phyloP scores from a whole-genome alignment of 2,329 filamentous ascomycete genomes.

The Macrophomina pseudophaseolina region DNA sequence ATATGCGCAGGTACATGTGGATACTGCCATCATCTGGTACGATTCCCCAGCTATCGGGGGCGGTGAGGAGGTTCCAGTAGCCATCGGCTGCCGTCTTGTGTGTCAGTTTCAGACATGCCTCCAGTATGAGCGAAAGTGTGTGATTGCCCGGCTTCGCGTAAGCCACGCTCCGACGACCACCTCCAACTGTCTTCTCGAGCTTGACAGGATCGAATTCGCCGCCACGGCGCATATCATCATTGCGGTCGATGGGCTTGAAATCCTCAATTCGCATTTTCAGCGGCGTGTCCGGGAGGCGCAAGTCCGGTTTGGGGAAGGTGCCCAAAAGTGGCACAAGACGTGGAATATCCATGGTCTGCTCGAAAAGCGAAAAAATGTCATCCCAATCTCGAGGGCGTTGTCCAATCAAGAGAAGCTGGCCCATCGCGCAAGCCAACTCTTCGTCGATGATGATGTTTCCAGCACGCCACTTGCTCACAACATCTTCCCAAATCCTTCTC shows the following conservation, averaged over 20 bases:
- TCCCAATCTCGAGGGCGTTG: conserved; percentile 66
- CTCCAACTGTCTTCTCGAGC: conserved; percentile 11
- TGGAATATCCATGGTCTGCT: conserved; percentile 80
- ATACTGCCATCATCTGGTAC: conserved; percentile 75
- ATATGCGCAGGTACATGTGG: conserved; percentile 68
- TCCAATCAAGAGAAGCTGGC: conserved; percentile 72
- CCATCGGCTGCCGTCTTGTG: conserved; percentile 66
- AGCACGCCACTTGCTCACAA: conserved; percentile 74
- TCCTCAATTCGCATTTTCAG: conserved; percentile 32
- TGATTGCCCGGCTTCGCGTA: conserved; percentile 58
- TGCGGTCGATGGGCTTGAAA: neutral
- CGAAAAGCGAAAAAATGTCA: conserved; percentile 75
- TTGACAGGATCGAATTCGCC: conserved; percentile 17
- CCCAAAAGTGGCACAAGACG: conserved; percentile 49
- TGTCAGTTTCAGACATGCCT: conserved; percentile 65
- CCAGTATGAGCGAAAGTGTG: conserved; percentile 71
- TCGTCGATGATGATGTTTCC: conserved; percentile 78
- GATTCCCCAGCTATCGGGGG: conserved; percentile 59
- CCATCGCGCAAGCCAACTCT: conserved; percentile 80
- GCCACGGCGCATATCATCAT: neutral
- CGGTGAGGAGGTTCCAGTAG: conserved; percentile 80
- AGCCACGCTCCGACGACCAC: conserved; percentile 32
- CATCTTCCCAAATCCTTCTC: conserved; percentile 79
- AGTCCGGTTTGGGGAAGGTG: neutral
- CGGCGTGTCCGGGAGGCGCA: conserved; percentile 29